Base-by-base conservation (phyloP, 106 monocot species). In the Chionographis japonica region DNA sequence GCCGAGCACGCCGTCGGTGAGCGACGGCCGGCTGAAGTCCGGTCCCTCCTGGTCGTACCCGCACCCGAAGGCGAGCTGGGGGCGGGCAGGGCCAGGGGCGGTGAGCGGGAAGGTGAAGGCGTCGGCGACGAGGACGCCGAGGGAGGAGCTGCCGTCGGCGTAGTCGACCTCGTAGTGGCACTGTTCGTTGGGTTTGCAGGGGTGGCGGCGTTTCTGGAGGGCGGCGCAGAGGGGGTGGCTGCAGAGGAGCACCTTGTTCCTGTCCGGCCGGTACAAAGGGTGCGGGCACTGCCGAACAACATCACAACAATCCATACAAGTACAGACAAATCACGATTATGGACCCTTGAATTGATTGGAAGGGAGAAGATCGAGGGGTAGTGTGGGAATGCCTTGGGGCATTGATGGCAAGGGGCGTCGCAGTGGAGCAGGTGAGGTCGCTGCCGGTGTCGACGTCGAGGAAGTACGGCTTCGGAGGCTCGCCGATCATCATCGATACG, bases 371-470 rank as follows among this genome's bases (percentile, higher is more conserved):
- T 10, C 46, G 6, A 58, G 4, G 27, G 62, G 35, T 3, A 56
- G 19, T 5, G 5, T 46, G 5, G 39, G 19, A 50, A 10, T 69
- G 75, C 88, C 79, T 86, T 86, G 55, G 70, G 71, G 82, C 95
- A 97, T 39, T 70, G 61, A 68, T 83, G 69, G 78, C 95, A 97
- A 19, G 95, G 95, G 6, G 95, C 95, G 77, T 92, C 89, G 78
- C 95, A 97, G 59, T 97, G 95, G 61, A 97, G 61, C 95, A 97
- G 53, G 92, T 89, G 58, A 97, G 80, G 67, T 92, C 95, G 84
- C 95, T 97, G n/a, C 95, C 95, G 36, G 92, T 90, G 74, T 98
- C 97, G 8, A 98, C 78, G 62, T 92, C 92, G 37, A 98, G 78
- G 74, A 84, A 98, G 69, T 98, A 98, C 46, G 92, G 89, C 71